Base-by-base conservation (phyloP, 179 eudicot species). In the Heliamphora pulchella region DNA sequence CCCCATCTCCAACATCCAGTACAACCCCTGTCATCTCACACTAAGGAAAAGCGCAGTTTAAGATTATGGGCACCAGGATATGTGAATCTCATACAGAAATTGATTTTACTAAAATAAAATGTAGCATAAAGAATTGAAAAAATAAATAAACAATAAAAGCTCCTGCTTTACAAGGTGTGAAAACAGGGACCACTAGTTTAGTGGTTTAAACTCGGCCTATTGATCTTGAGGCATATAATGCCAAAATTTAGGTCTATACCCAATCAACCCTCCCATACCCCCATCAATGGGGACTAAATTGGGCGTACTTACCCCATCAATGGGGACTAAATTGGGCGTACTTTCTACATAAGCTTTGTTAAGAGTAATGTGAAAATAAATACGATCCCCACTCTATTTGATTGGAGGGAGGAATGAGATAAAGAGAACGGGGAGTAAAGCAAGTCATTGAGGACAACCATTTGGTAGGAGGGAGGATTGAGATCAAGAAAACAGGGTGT, bases 1-100 rank as follows among this genome's bases (percentile, higher is more conserved):
- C 97, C 81, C 98, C 98, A 85, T 94, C 98, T 74, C 98, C 98
- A 87, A 90, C 85, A 83, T 94, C 98, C 73, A 94, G 97, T 39
- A 94, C 98, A 81, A 94, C 97, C 53, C 98, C 98, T 88, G 98
- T 94, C 98, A 93, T 93, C 89, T 94, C 98, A 85, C 97, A 93
- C 98, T 94, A 84, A 80, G 54, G 68, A 81, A 84, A 84, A 84
- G 65, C 81, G 74, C 63, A 82, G 75, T 72, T 74, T 70, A 61
- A 83, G 75, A 72, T 51, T 76, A 81, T 70, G 47, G 44, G 20
- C 41, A 18, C 39, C 44, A 39, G 66, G 14, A 17, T 13, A 74
- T 47, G 8, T 6, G 31, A n/a, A 74, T 39, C 62, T 13, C 43
- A 22, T 22, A 71, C 46, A 58, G 13, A 5, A 79, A 8, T 65